Base-by-base conservation (phyloP, 192 early-diverging fungal genomes). In the Backusella mclennaniae region DNA sequence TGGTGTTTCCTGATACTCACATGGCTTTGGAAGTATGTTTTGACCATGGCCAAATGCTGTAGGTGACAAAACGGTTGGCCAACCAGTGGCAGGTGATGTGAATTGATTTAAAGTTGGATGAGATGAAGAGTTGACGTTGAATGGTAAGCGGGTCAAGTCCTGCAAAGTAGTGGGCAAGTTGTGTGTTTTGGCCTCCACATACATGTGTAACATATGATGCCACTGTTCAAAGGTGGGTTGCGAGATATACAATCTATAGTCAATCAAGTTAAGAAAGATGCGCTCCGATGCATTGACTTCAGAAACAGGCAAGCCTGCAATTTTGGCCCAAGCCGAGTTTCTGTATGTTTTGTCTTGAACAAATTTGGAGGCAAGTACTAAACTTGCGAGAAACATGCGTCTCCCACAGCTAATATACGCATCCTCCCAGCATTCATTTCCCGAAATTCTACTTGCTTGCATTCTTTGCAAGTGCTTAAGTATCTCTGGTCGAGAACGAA, bases 281-380 rank as follows among this genome's bases (percentile, higher is more conserved):
- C 92, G 83, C 85, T 98, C 96, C 79, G 92, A 90, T 42, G 87
- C 87, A 86, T 93, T 93, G 67, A 98, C 92, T 84, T 98, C 95
- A n/a, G 81, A 66, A 66, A 92, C 86, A 19, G 90, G 84, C n/a
- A 98, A 87, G 67, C 92, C 91, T 29, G 95, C 96, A 38, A 97
- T 95, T 85, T 93, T 95, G 53, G 95, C 87, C 97, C 97, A 98
- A 2, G 94, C 93, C 72, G 86, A 87, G 87, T 95, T 97, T n/a
- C 91, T 88, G 77, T 96, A 98, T 41, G 90, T 92, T 71, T 90
- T 90, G 87, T 98, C 97, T 77, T 90, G 90, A 67, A 94, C 88
- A 79, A 92, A 96, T 77, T 98, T 98, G 75, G 95, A 96, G 5
- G 97, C 95, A 68, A 95, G 85, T 59, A 98, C 92, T n/a, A 98